A percentile compares a stretch with the other conserved stretches of the same genome.
Conservation (phyloP, 148 eudicot species). For the Pouteria glomerata region DNA sequence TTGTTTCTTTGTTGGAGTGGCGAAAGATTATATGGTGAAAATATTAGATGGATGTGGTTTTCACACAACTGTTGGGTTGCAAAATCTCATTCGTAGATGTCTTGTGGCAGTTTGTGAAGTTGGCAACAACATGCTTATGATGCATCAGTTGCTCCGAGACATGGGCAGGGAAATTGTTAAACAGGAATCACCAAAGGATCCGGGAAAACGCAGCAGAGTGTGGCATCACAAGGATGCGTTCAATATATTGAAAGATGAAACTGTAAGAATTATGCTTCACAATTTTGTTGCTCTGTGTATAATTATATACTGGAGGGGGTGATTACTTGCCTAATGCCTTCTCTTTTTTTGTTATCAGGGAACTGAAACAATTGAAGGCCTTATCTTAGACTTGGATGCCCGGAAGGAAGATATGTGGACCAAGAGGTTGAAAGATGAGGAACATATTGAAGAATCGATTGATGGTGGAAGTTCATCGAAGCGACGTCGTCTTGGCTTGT, state of each 20-base stretch:
- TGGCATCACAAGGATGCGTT: neutral
- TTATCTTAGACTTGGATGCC: neutral
- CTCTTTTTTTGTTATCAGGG: neutral
- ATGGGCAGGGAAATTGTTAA: neutral
- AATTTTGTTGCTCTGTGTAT: too few species aligned
- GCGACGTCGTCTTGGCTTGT: neutral
- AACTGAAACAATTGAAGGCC: neutral
- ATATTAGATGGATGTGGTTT: constrained; percentile 3
- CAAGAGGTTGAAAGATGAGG: too few species aligned
- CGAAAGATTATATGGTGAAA: neutral
- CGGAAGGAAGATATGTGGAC: neutral
- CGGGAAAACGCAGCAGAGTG: constrained; percentile 4
- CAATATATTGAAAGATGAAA: neutral
- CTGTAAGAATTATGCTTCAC: neutral
- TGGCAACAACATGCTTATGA: neutral
- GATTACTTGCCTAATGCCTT: too few species aligned
- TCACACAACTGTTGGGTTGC: neutral
- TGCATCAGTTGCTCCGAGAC: constrained; percentile 1
- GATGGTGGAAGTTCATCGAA: constrained; percentile 2
- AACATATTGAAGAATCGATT: too few species aligned
- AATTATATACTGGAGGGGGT: too few species aligned
- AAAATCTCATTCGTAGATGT: neutral
- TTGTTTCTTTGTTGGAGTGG: constrained; percentile 2
- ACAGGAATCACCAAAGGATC: constrained; percentile 3
- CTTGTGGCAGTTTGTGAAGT: neutral